Evolutionary conservation across 225 moss, liverwort and hornwort species (phyloP).

Genomic region (Bryoerythrophyllum caledonicum): DNA sequence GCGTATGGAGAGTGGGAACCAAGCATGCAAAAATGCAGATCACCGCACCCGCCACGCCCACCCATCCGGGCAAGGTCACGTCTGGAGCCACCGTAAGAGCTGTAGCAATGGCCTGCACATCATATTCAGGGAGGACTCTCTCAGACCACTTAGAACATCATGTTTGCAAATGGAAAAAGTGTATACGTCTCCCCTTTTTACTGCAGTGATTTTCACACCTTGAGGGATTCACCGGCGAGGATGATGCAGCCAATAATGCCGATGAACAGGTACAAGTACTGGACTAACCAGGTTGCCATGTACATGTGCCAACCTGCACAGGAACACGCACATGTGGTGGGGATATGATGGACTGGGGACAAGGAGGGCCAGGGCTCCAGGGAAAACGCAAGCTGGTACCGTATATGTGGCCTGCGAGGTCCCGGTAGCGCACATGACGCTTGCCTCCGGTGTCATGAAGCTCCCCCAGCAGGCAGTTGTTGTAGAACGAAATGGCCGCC

Average conservation of each 20-base stretch:
- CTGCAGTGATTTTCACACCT: conserved; percentile 24
- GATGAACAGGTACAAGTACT: conserved; percentile 45
- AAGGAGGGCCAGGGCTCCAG: not conserved
- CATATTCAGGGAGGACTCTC: not conserved
- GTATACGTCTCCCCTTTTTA: no score
- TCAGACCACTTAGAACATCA: no score
- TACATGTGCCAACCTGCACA: conserved; percentile 55
- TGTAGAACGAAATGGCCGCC: conserved; percentile 44
- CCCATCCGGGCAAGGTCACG: conserved; percentile 50
- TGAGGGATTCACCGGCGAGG: conserved; percentile 47
- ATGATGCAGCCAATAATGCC: conserved; percentile 46
- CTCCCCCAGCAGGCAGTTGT: conserved; percentile 48
- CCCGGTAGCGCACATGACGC: conserved; percentile 58
- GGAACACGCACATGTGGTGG: conserved; percentile 10
- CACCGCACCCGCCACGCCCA: conserved; percentile 41
- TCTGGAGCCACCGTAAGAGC: conserved; percentile 19
- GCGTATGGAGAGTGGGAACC: conserved; percentile 47
- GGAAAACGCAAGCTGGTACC: conserved; percentile 19
- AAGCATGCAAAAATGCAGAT: conserved; percentile 40
- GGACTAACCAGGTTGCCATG: conserved; percentile 44
- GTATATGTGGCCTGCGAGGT: conserved; percentile 51
- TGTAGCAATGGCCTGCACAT: conserved; percentile 42
- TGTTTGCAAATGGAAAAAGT: no score
- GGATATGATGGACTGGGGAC: conserved; percentile 4
- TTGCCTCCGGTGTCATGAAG: conserved; percentile 57